Base-by-base conservation (phyloP, 169 alveolate genomes). In the Pseudocohnilembus persalinus region DNA sequence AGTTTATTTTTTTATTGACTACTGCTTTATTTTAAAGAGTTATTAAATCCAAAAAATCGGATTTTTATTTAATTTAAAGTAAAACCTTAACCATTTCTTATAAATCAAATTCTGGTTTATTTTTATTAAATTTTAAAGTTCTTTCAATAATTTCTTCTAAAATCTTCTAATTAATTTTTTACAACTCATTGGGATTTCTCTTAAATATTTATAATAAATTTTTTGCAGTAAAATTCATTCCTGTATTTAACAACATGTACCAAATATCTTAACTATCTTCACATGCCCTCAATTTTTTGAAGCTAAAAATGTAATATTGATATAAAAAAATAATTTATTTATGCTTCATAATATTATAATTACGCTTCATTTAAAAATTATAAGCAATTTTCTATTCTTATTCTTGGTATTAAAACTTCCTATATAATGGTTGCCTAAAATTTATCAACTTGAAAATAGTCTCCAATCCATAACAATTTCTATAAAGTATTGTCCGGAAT, bases 141-240 rank as follows among this genome's bases (percentile, higher is more conserved):
- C 90, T 86, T 65, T 86, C 90, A 31, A 86, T 74, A 26, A 86
- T 86, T 34, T 86, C 90, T 64, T 86, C 90, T 65, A 86, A 73
- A 0, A 86, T 81, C 29, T 86, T 86, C 29, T 74, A 29, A 68
- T 86, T 86, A 1, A 86, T 86, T 34, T 86, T 86, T 11, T 63
- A 32, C 28, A 86, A 63, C 31, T 81, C 87, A 25, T 73, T 64
- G 25, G 85, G 85, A 28, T 85, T 74, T 16, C 74, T 74, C 75
- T 86, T 75, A 76, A 29, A 81, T 16, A 86, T 80, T 4, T 49
- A 29, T 20, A 81, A 30, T 31, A 86, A 77, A 86, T 86, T 86
- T 33, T 82, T 86, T 24, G 90, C 90, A 20, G 90, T 86, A 65
- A 74, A 86, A 30, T 86, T 86, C 90, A 86, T 86, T 28, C 90